phyloP scores from a whole-genome alignment of 2,329 filamentous ascomycete genomes.

The Penicillium thymicola region DNA sequence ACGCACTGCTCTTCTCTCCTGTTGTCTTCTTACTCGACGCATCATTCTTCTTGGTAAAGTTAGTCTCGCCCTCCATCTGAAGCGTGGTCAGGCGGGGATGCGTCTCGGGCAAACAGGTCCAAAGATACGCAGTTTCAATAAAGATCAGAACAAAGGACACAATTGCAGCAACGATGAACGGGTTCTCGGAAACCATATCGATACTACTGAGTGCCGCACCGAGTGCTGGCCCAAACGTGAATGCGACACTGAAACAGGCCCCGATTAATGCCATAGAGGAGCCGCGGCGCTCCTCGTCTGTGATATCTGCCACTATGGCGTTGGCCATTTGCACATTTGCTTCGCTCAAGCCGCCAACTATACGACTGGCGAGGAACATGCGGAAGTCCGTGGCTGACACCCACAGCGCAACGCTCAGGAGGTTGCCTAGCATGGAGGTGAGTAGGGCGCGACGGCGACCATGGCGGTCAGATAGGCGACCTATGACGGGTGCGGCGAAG shows the following conservation, averaged over 20 bases:
- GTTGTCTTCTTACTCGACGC: neutral
- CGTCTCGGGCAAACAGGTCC: slow-evolving; percentile 81
- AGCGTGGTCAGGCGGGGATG: slow-evolving; percentile 54
- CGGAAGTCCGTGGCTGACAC: slow-evolving; percentile 90
- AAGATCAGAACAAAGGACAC: slow-evolving; percentile 84
- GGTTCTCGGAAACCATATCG: slow-evolving; percentile 76
- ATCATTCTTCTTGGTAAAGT: slow-evolving; percentile 20
- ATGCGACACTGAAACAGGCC: slow-evolving; percentile 93
- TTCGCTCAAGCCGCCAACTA: slow-evolving; percentile 91
- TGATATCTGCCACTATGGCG: slow-evolving; percentile 94
- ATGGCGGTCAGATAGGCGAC: slow-evolving; percentile 80
- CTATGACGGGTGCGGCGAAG: slow-evolving; percentile 86
- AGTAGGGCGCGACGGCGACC: slow-evolving; percentile 84
- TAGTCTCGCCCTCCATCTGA: slow-evolving; percentile 7
- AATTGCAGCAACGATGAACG: slow-evolving; percentile 87
- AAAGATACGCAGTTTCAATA: slow-evolving; percentile 83
- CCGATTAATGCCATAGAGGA: slow-evolving; percentile 95
- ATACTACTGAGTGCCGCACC: slow-evolving; percentile 82
- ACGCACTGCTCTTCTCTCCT: neutral
- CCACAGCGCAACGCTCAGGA: slow-evolving; percentile 90
- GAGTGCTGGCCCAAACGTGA: slow-evolving; percentile 91
- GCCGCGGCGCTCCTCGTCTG: slow-evolving; percentile 76
- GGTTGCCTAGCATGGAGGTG: slow-evolving; percentile 89
- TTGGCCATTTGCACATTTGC: slow-evolving; percentile 96
- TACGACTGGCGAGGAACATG: slow-evolving; percentile 87